Evolutionary conservation across 495 filamentous ascomycete genomes (phyloP).

Genomic region (Glonium stellatum): DNA sequence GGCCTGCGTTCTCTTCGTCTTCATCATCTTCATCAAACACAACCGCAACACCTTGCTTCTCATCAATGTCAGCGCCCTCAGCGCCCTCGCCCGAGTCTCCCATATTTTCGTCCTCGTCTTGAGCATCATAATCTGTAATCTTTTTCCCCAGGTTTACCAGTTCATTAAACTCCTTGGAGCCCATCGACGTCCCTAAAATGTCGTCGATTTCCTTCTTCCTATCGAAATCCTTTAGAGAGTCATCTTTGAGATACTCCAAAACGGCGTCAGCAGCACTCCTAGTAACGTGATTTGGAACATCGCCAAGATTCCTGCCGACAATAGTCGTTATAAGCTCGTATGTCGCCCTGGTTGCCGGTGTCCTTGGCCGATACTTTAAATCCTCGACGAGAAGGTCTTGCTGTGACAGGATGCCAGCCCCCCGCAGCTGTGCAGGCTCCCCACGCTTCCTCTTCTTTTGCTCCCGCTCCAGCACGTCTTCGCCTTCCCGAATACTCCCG

Average conservation of each 20-base stretch:
- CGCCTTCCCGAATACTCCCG: slow-evolving; percentile 73
- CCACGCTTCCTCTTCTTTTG: slow-evolving; percentile 79
- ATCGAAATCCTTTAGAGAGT: slow-evolving; percentile 93
- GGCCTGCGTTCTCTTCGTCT: slow-evolving; percentile 74
- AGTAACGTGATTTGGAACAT: slow-evolving; percentile 86
- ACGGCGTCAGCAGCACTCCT: slow-evolving; percentile 93
- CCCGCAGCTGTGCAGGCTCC: slow-evolving; percentile 63
- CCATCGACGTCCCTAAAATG: slow-evolving; percentile 72
- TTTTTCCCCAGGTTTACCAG: slow-evolving; percentile 96
- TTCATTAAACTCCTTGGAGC: slow-evolving; percentile 91
- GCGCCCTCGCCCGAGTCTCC: slow-evolving; percentile 50
- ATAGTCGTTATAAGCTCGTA: slow-evolving; percentile 93
- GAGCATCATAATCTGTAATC: slow-evolving; percentile 96
- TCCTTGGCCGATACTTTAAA: slow-evolving; percentile 78
- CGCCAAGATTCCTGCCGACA: slow-evolving; percentile 79
- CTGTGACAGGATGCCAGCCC: slow-evolving; percentile 74
- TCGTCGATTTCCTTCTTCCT: slow-evolving; percentile 98
- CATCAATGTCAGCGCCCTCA: slow-evolving; percentile 72
- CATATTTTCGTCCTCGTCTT: slow-evolving; percentile 93
- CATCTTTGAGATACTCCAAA: slow-evolving; percentile 87
- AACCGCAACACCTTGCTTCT: slow-evolving; percentile 91
- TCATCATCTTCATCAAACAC: slow-evolving; percentile 93
- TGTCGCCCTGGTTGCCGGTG: slow-evolving; percentile 85
- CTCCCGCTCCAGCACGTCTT: slow-evolving; percentile 78
- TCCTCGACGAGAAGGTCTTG: slow-evolving; percentile 85